Percentiles rank a stretch among this genome's conserved stretches.
phyloP scores from a whole-genome alignment of 257 asterid genomes.

The Oldenlandia corymbosa region DNA sequence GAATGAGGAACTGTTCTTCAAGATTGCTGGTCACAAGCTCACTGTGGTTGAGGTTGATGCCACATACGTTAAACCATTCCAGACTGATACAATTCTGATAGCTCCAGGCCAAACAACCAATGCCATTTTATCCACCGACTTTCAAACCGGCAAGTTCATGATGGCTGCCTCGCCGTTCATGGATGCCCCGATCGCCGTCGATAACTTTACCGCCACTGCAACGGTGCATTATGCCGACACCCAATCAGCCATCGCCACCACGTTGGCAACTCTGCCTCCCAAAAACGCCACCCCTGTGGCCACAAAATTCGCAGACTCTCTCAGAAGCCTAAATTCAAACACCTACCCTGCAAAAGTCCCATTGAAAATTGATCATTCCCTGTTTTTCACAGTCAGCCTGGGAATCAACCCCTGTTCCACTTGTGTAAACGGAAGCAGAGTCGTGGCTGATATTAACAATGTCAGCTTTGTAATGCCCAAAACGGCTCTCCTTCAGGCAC shows the following conservation, averaged over 20 bases:
- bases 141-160: slow-evolving; percentile 25
- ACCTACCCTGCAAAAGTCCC: slow-evolving; percentile 40
- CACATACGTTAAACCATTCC: slow-evolving; percentile 31
- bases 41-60: slow-evolving; percentile 38
- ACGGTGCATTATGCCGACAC: slow-evolving; percentile 42
- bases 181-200: slow-evolving; percentile 36
- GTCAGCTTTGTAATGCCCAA: slow-evolving; percentile 47
- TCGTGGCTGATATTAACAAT: slow-evolving; percentile 50
- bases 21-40: slow-evolving; percentile 32
- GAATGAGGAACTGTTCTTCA: slow-evolving; percentile 37
- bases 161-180: slow-evolving; percentile 46
- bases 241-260: slow-evolving; percentile 25
- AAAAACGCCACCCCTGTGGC: slow-evolving; percentile 44
- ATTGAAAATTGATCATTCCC: slow-evolving; percentile 33
- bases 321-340: slow-evolving; percentile 40
- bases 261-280: slow-evolving; percentile 30
- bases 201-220: slow-evolving; percentile 45
- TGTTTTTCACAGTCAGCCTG: slow-evolving; percentile 45
- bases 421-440: slow-evolving; percentile 29
- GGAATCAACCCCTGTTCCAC: slow-evolving; percentile 39
- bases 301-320: slow-evolving; percentile 30
- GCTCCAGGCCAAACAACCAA: slow-evolving; percentile 56
- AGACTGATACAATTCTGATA: slow-evolving; percentile 29
- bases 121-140: slow-evolving; percentile 32
- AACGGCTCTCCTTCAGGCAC: slow-evolving; percentile 43